Conservation (phyloP, 192 early-diverging fungal species). For the Chytriomyces sp. region DNA sequence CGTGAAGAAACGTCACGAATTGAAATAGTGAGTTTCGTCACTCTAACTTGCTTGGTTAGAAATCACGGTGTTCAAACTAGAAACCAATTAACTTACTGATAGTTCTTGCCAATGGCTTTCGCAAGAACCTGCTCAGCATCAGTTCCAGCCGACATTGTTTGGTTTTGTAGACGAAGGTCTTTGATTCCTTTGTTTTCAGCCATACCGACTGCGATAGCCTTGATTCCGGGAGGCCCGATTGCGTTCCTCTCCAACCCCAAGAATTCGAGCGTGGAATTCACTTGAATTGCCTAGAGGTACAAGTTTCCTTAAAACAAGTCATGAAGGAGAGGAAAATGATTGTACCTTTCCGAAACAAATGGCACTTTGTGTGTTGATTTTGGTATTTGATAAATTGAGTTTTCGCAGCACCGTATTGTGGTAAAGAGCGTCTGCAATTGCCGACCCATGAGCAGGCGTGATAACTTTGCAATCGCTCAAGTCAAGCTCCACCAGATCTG, state of each 20-base stretch:
- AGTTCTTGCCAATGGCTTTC: slow-evolving; percentile 25
- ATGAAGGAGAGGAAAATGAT: neutral
- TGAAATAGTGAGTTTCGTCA: slow-evolving; percentile 24
- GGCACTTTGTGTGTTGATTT: slow-evolving; percentile 37
- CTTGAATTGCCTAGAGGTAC: slow-evolving; percentile 25
- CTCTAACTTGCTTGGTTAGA: neutral
- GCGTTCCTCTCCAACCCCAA: slow-evolving; percentile 30
- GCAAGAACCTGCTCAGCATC: slow-evolving; percentile 26
- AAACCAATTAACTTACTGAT: neutral
- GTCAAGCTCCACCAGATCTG: slow-evolving; percentile 20
- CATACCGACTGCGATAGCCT: slow-evolving; percentile 33
- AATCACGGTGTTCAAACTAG: neutral
- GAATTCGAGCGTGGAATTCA: slow-evolving; percentile 23
- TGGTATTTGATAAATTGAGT: slow-evolving; percentile 34
- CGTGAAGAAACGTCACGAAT: slow-evolving; percentile 35
- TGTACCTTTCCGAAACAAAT: slow-evolving; percentile 23
- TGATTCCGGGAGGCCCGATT: slow-evolving; percentile 35
- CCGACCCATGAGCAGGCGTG: slow-evolving; percentile 11
- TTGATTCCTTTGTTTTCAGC: slow-evolving; percentile 26
- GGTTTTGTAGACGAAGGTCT: slow-evolving; percentile 28
- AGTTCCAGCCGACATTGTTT: slow-evolving; percentile 26
- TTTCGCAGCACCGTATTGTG: slow-evolving; percentile 19
- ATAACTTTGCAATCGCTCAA: slow-evolving; percentile 33
- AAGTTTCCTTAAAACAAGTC: neutral
- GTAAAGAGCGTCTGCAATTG: slow-evolving; percentile 26